Conservation (phyloP, 202 grass and related monocot species). For the Alloteropsis angusta region DNA sequence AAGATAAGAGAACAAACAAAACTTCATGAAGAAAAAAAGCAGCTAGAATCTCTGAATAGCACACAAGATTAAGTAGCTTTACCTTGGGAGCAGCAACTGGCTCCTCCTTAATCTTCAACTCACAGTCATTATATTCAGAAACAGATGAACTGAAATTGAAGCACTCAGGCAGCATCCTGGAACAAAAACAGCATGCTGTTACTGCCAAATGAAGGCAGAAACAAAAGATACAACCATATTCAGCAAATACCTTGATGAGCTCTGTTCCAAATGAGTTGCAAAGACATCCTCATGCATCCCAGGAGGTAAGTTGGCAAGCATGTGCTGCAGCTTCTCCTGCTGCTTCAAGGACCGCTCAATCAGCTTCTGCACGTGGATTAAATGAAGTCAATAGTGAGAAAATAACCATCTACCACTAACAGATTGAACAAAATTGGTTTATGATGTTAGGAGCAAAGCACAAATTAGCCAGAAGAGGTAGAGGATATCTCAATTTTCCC, state of each 20-base stretch:
- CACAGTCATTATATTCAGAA: slow-evolving; percentile 23
- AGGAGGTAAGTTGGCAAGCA: slow-evolving; percentile 58
- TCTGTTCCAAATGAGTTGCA: slow-evolving; percentile 24
- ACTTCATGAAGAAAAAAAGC: not conserved
- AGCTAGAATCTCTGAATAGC: not conserved
- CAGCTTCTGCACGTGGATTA: slow-evolving; percentile 44
- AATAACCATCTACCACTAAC: not conserved
- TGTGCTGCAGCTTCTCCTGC: slow-evolving; percentile 76
- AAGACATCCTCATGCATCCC: slow-evolving; percentile 41
- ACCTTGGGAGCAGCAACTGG: slow-evolving; percentile 75
- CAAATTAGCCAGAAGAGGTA: not conserved
- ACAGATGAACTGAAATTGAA: slow-evolving; percentile 39
- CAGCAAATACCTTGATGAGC: slow-evolving; percentile 38
- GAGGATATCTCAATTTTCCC: not conserved
- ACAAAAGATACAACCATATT: slow-evolving; percentile 3
- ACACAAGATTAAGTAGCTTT: slow-evolving; percentile 15
- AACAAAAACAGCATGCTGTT: slow-evolving; percentile 18
- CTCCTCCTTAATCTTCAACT: slow-evolving; percentile 59
- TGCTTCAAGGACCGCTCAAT: slow-evolving; percentile 57
- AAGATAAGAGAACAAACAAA: not conserved
- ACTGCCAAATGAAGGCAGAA: slow-evolving; percentile 17
- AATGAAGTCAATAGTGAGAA: slow-evolving; percentile 10
- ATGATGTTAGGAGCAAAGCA: not conserved
- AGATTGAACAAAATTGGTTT: not conserved
- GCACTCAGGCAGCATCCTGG: slow-evolving; percentile 28